Conservation (phyloP, 2,329 filamentous ascomycete genomes). For the Albophoma yamanashiensis region DNA sequence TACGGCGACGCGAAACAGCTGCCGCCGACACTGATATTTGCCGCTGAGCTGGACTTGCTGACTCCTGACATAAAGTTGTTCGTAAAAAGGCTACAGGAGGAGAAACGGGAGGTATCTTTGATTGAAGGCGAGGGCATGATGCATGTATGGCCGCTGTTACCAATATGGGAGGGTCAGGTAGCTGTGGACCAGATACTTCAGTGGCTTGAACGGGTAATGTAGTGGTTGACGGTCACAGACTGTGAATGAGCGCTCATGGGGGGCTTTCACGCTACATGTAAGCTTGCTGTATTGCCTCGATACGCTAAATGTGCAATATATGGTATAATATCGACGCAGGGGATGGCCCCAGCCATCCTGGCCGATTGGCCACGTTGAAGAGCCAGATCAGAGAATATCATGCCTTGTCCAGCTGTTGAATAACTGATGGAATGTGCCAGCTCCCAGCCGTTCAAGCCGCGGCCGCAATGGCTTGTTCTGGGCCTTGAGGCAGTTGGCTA, state of each 20-base stretch:
- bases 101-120: neutral
- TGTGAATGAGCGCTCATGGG: too few species aligned
- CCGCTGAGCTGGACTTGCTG: neutral
- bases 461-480: neutral
- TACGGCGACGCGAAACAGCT: neutral
- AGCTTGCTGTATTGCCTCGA: too few species aligned
- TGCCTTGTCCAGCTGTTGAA: neutral
- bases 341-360: too few species aligned
- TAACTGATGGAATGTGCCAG: neutral
- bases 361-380: too few species aligned
- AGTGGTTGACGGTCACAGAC: neutral
- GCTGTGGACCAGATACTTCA: neutral
- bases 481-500: neutral
- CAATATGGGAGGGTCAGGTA: neutral
- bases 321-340: too few species aligned
- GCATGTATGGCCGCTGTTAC: neutral
- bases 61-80: neutral
- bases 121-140: neutral
- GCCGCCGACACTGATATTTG: neutral
- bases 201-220: neutral
- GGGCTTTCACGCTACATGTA: too few species aligned
- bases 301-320: too few species aligned
- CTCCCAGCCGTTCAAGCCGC: neutral
- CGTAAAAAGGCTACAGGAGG: neutral
- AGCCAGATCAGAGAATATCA: too few species aligned